These are phyloP conservation scores for Evansstolkia leycettana DNA, from an alignment of 495 filamentous ascomycete species.

Conservation along the genomic window DNA sequence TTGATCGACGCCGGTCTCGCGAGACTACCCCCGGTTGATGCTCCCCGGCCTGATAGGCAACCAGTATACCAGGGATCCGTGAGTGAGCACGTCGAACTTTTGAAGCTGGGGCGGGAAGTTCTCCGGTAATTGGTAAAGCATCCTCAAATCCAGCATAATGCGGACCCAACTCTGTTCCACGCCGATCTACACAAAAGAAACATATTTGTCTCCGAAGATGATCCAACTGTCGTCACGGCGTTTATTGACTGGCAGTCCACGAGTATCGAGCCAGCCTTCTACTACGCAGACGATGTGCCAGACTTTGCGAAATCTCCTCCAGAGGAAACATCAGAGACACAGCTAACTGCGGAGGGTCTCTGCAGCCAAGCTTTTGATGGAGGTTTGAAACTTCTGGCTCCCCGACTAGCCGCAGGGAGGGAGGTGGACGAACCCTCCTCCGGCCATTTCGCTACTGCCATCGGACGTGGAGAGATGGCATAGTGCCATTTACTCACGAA, in stretches of 20 bases:
- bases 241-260: slow-evolving; percentile 28
- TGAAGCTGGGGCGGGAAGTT: slow-evolving; percentile 11
- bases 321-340: too few relatives aligned
- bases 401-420: slow-evolving; percentile 19
- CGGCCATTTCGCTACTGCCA: slow-evolving; percentile 30
- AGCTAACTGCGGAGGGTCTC: slow-evolving; percentile 7
- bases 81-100: slow-evolving; percentile 14
- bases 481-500: slow-evolving; percentile 24
- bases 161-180: slow-evolving; percentile 23
- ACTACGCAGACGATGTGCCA: slow-evolving; percentile 21
- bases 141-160: slow-evolving; percentile 10
- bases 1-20: slow-evolving; percentile 27
- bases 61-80: slow-evolving; percentile 17
- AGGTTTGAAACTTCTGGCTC: slow-evolving; percentile 17
- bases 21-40: slow-evolving; percentile 12
- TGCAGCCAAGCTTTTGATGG: slow-evolving; percentile 20
- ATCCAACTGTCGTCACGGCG: slow-evolving; percentile 24
- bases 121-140: slow-evolving; percentile 14
- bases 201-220: slow-evolving; percentile 30
- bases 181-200: slow-evolving; percentile 30
- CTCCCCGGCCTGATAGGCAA: slow-evolving; percentile 3
- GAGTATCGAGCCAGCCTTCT: slow-evolving; percentile 21
- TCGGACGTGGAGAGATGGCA: slow-evolving; percentile 31
- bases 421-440: slow-evolving; percentile 25
- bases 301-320: slow-evolving; percentile 18